Percentiles rank a stretch among this genome's conserved stretches.
Conservation (phyloP, 306 rosid species). For the Fragaria vesca region DNA sequence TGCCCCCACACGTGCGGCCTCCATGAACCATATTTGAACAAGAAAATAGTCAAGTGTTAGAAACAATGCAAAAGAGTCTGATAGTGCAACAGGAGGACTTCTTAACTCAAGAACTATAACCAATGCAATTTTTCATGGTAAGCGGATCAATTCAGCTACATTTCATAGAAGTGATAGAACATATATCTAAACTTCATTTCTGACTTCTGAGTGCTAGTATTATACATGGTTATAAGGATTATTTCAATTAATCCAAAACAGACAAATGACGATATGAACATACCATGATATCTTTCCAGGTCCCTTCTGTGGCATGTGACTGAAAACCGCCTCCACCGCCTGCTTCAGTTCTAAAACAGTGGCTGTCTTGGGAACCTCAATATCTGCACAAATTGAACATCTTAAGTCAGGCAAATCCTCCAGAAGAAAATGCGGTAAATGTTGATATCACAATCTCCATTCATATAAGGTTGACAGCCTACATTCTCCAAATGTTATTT, state of each 20-base stretch:
- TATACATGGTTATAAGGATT: too few relatives aligned
- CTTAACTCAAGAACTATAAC: not conserved
- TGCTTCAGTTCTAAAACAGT: slow-evolving; percentile 62
- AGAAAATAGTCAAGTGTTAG: not conserved
- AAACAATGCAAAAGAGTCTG: not conserved
- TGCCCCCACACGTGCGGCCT: slow-evolving; percentile 90
- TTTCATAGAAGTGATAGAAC: not conserved
- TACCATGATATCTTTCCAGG: slow-evolving; percentile 83
- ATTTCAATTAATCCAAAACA: not conserved
- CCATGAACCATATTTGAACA: slow-evolving; percentile 24
- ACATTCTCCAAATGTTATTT: not conserved
- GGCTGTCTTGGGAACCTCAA: slow-evolving; percentile 62
- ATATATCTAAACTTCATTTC: not conserved
- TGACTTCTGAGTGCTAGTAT: not conserved
- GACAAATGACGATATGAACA: slow-evolving; percentile 11
- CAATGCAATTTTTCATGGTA: not conserved
- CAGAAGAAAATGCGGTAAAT: not conserved
- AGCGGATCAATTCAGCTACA: not conserved
- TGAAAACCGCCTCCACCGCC: slow-evolving; percentile 67
- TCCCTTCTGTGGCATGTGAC: slow-evolving; percentile 69
- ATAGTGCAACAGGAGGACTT: not conserved
- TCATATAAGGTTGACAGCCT: not conserved
- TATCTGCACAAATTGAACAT: slow-evolving; percentile 43
- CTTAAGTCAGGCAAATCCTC: slow-evolving; percentile 13
- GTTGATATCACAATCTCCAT: not conserved